These are phyloP conservation scores for Juglanconis juglandina DNA, from an alignment of 2,329 filamentous ascomycete species.

Conservation along the genomic window DNA sequence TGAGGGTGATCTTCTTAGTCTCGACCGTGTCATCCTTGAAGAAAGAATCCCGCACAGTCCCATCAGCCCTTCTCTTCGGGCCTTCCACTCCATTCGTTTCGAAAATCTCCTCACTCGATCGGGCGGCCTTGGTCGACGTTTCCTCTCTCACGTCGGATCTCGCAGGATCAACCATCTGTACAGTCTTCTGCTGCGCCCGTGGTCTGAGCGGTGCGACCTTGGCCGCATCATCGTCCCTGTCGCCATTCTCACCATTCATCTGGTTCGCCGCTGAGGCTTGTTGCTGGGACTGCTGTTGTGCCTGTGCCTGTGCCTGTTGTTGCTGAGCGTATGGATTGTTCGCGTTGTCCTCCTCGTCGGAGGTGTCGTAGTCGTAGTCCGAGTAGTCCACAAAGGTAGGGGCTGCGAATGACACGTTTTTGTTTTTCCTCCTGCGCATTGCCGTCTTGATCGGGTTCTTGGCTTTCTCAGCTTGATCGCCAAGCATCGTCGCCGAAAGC, in stretches of 20 bases:
- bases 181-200: constrained; percentile 38
- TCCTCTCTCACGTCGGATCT: constrained; percentile 34
- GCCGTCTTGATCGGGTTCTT: constrained; percentile 81
- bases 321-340: constrained; percentile 30
- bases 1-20: constrained; percentile 95
- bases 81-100: constrained; percentile 50
- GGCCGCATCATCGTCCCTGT: constrained; percentile 46
- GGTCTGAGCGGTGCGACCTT: constrained; percentile 56
- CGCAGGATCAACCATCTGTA: constrained; percentile 28
- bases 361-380: constrained; percentile 27
- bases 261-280: constrained; percentile 25
- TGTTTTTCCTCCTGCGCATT: constrained; percentile 76
- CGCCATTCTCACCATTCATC: constrained; percentile 28
- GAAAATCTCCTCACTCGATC: constrained; percentile 66
- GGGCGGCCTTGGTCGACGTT: constrained; percentile 26
- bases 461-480: constrained; percentile 68
- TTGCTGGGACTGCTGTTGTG: constrained; percentile 27
- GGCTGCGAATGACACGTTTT: constrained; percentile 80
- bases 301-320: constrained; percentile 28
- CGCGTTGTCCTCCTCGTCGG: constrained; percentile 66
- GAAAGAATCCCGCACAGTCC: constrained; percentile 88
- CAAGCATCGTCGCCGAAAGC: constrained; percentile 61
- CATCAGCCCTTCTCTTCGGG: constrained; percentile 70
- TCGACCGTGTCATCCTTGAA: constrained; percentile 95
- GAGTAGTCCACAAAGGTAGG: constrained; percentile 89